phyloP scores from a whole-genome alignment of 2,329 filamentous ascomycete genomes.

The Ascomycota sp. region DNA sequence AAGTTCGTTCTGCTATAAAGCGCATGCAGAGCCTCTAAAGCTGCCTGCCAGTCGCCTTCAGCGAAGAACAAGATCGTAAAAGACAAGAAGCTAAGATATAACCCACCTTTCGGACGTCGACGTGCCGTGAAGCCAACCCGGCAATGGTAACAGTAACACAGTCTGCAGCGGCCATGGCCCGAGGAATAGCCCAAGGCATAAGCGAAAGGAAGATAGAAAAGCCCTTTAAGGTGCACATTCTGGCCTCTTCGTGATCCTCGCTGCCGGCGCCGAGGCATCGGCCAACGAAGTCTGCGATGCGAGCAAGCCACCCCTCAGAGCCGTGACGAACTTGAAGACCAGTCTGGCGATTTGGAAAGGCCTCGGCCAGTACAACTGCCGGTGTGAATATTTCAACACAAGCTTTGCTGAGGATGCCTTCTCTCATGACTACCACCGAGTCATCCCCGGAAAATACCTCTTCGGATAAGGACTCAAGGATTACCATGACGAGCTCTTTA shows the following conservation, averaged over 20 bases:
- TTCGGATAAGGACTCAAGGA: constrained; percentile 80
- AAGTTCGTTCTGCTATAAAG: constrained; percentile 57
- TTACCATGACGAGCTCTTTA: constrained; percentile 69
- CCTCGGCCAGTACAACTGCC: constrained; percentile 45
- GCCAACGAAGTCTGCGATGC: constrained; percentile 50
- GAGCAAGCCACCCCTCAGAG: constrained; percentile 66
- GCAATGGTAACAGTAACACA: constrained; percentile 50
- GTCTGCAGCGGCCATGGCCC: constrained; percentile 49
- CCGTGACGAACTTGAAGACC: constrained; percentile 50
- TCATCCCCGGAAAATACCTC: constrained; percentile 88
- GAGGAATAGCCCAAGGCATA: constrained; percentile 72
- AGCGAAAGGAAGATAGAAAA: constrained; percentile 57
- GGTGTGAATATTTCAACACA: constrained; percentile 90
- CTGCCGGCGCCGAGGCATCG: constrained; percentile 47
- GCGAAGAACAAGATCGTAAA: not conserved
- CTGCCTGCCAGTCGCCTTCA: constrained; percentile 27
- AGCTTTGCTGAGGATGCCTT: constrained; percentile 64
- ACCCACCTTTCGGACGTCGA: constrained; percentile 47
- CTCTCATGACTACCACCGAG: constrained; percentile 58
- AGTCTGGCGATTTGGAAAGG: constrained; percentile 50
- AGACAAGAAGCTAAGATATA: not conserved
- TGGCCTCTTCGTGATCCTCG: constrained; percentile 42
- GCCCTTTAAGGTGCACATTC: constrained; percentile 50
- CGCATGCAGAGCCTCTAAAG: constrained; percentile 63
- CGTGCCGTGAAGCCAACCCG: constrained; percentile 45